phyloP scores from a whole-genome alignment of 208 protist species.

The Angomonas ambiguus region DNA sequence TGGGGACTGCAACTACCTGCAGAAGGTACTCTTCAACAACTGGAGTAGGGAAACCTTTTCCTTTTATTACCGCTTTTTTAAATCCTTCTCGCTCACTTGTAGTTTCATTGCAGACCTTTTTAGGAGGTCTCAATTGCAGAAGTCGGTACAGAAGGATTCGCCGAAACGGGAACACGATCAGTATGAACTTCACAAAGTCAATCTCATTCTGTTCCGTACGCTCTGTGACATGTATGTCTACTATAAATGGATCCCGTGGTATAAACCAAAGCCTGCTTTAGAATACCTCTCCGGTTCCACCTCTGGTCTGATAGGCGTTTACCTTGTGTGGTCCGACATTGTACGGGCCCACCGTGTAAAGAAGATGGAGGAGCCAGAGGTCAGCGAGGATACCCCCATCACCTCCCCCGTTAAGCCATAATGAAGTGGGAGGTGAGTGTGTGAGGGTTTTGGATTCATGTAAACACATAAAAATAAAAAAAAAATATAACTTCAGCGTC shows the following conservation, averaged over 20 bases:
- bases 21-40: slow-evolving; percentile 69
- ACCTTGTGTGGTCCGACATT: slow-evolving; percentile 70
- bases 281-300: slow-evolving; percentile 61
- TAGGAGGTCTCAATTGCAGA: neutral
- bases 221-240: slow-evolving; percentile 89
- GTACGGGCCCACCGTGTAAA: neutral
- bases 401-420: slow-evolving; percentile 1
- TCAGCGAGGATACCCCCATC: neutral
- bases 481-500: neutral
- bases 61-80: slow-evolving; percentile 86
- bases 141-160: slow-evolving; percentile 4
- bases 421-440: neutral
- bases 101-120: slow-evolving; percentile 39
- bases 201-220: slow-evolving; percentile 61
- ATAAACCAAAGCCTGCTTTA: slow-evolving; percentile 61
- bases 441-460: neutral
- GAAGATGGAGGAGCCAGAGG: neutral
- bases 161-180: slow-evolving; percentile 21
- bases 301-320: slow-evolving; percentile 74
- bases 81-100: slow-evolving; percentile 81
- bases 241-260: slow-evolving; percentile 85
- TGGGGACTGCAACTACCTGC: slow-evolving; percentile 79
- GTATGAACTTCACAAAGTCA: slow-evolving; percentile 30
- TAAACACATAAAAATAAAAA: slow-evolving; percentile 7
- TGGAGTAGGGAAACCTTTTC: slow-evolving; percentile 69